Evolutionary conservation across 768 basidiomycete species (phyloP).

Genomic region (Collybia mongolica): DNA sequence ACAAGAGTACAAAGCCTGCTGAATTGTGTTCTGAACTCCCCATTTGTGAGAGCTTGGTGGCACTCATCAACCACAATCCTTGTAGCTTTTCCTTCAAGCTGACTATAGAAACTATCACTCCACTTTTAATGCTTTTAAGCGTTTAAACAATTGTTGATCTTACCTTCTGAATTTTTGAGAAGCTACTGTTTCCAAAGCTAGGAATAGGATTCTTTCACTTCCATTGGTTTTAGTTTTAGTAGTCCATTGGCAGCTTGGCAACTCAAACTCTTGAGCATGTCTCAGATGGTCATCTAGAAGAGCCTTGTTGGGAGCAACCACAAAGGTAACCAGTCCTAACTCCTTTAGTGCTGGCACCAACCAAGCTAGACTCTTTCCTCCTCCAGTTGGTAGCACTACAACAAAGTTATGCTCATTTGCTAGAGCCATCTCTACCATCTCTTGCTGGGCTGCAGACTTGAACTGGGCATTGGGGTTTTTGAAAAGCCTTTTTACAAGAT

Average conservation of each 20-base stretch:
- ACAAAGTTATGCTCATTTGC: constrained; percentile 11
- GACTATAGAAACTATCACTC: background rate
- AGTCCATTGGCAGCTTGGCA: constrained; percentile 7
- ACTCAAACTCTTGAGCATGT: constrained; percentile 1
- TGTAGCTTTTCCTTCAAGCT: background rate
- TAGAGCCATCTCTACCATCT: constrained; percentile 9
- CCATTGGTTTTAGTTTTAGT: no score
- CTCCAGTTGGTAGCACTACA: constrained; percentile 19
- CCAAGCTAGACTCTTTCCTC: constrained; percentile 19
- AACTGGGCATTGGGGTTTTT: background rate
- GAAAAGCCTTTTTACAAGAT: background rate
- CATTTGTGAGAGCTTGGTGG: constrained; percentile 10
- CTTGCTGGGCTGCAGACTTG: constrained; percentile 9
- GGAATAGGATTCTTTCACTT: background rate
- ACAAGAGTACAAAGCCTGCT: constrained; percentile 2
- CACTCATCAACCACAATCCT: constrained; percentile 19
- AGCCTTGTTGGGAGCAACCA: constrained; percentile 16
- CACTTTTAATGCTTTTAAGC: no score
- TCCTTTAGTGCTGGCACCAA: constrained; percentile 15
- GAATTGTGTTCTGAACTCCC: constrained; percentile 6
- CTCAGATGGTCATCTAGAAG: constrained; percentile 9
- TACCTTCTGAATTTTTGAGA: constrained; percentile 3
- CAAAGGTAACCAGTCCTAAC: constrained; percentile 4
- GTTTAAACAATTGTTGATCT: no score
- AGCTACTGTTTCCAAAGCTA: constrained; percentile 4